Base-by-base conservation (phyloP, 306 rosid species). In the Vigna nakashimae region DNA sequence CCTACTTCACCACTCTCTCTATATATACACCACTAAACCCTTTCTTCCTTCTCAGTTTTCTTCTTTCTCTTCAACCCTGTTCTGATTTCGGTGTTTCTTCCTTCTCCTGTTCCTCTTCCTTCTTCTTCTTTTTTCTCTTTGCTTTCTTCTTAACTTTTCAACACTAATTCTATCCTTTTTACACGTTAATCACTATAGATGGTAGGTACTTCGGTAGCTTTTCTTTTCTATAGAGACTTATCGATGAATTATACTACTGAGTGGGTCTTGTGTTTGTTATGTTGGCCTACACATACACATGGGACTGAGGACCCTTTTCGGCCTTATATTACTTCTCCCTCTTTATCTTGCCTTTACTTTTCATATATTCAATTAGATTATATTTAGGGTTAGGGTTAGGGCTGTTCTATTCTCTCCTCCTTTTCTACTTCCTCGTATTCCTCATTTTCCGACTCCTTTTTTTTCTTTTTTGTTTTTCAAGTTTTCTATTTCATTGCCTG, bases 361-460 rank as follows among this genome's bases (percentile, higher is more conserved):
- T 72, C 68, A 16, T 57, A 30, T 26, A 9, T 50, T 68, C 26
- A 17, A 69, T 72, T 68, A 13, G 76, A 66, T 66, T 46, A 18
- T 60, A 48, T 65, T 79, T 85, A 79, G 88, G 83, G 83, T 83
- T 89, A 85, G 89, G 88, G 88, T 69, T 86, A 82, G 85, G 78
- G 78, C 42, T 14, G 56, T 46, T 68, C 49, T 7, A 16, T 34
- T 58, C 66, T 43, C 12, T 57, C 3, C 32, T 30, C 9, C 30
- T 43, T 24, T 7, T 11, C 49, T 17, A 1, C 71, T 42, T 43
- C 32, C 32, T 12, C 10, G 20, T 38, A 32, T 18, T 55, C 56
- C 56, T 16, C 56, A 26, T 75, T 43, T 26, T 20, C 9, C 26
- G 4, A 24, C n/a, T 74, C 22, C 10, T 49, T 15, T 57, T 46